Conservation (phyloP, 208 protist genomes). For the Willaertia magna region DNA sequence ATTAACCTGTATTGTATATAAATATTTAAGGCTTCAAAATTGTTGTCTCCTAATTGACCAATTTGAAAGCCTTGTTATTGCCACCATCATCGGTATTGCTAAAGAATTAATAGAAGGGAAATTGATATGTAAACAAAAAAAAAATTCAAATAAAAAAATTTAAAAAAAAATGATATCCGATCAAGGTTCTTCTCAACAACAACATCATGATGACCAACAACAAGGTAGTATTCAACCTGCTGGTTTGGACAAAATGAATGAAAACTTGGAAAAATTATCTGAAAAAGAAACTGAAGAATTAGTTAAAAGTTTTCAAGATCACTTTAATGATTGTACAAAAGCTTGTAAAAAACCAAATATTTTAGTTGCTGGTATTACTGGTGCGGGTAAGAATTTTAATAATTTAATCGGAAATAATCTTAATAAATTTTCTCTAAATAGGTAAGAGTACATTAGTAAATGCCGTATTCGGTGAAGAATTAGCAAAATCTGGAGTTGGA, state of each 20-base stretch:
- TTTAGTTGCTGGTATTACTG: constrained; percentile 9
- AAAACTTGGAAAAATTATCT: background rate
- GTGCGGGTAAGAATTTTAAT: background rate
- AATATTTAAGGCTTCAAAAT: too few species aligned
- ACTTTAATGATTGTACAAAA: background rate
- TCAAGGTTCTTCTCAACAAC: background rate
- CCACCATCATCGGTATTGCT: too few species aligned
- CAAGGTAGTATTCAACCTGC: background rate
- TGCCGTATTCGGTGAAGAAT: constrained; percentile 4
- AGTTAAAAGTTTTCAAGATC: constrained; percentile 2
- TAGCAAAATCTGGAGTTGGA: background rate
- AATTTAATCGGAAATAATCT: too few species aligned
- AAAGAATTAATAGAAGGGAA: too few species aligned
- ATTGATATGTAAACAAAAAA: background rate
- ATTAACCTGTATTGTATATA: too few species aligned
- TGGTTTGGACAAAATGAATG: background rate
- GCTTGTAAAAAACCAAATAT: constrained; percentile 13
- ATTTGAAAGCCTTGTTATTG: too few species aligned
- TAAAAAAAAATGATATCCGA: background rate
- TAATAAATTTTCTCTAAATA: background rate
- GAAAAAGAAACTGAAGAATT: background rate
- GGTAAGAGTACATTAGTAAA: constrained; percentile 2
- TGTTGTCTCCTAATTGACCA: too few species aligned
- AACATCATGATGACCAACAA: background rate
- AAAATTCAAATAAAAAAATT: background rate